Evolutionary conservation across 208 protist genomes (phyloP).

Genomic region (Leptomonas seymouri): DNA sequence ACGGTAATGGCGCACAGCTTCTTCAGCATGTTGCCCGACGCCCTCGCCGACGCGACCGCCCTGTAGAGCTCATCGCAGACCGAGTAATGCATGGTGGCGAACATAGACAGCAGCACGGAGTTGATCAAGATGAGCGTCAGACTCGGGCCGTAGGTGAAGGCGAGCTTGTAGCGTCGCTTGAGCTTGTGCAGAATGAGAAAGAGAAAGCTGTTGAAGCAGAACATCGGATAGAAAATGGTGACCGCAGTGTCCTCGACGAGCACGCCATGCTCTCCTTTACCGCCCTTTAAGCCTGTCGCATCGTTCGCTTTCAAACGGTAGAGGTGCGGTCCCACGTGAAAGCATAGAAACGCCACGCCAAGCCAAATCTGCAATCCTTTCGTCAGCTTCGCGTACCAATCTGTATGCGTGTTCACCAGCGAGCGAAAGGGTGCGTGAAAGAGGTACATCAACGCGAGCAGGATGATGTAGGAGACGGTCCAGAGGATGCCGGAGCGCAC

Average conservation of each 20-base stretch:
- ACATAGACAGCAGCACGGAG: slow-evolving; percentile 65
- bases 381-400: slow-evolving; percentile 71
- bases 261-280: slow-evolving; percentile 6
- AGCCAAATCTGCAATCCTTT: slow-evolving; percentile 80
- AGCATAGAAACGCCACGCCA: slow-evolving; percentile 50
- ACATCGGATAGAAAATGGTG: slow-evolving; percentile 76
- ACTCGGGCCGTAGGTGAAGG: slow-evolving; percentile 71
- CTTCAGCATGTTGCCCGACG: slow-evolving; percentile 7
- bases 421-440: slow-evolving; percentile 82
- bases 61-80: slow-evolving; percentile 46
- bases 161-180: slow-evolving; percentile 58
- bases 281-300: neutral
- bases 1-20: slow-evolving; percentile 5
- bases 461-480: slow-evolving; percentile 51
- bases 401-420: slow-evolving; percentile 41
- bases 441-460: slow-evolving; percentile 68
- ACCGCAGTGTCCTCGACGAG: slow-evolving; percentile 35
- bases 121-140: slow-evolving; percentile 64
- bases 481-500: slow-evolving; percentile 38
- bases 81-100: slow-evolving; percentile 69
- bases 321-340: slow-evolving; percentile 60
- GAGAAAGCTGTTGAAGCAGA: slow-evolving; percentile 47
- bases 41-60: slow-evolving; percentile 7
- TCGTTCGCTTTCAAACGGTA: slow-evolving; percentile 19
- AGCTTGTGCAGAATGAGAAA: slow-evolving; percentile 75